Evolutionary conservation across 768 basidiomycete species (phyloP), one percentile per base, ranked within the genome.

Genomic region (Collybia sp.): DNA sequence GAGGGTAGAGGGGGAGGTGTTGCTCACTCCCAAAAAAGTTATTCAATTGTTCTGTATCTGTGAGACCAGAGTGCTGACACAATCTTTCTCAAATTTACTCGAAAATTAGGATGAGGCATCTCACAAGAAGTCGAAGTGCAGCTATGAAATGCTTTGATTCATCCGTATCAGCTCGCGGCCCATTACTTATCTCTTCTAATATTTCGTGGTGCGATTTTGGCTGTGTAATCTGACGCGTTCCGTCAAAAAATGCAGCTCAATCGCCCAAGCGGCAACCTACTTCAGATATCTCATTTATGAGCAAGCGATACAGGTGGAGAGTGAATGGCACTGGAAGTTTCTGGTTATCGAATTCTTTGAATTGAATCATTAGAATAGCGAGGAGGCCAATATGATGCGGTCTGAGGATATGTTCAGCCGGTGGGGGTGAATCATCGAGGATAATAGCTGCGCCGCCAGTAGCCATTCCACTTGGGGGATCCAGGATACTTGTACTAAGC

Each of bases 301-400:
- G 67, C 44, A 85, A 65, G 13, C 85, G 80, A 47, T 83, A 78
- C 12, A 88, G 57, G 53, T 83, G 79, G 15, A 88, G 66, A 12
- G 78, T 58, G 56, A 86, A 89, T 6, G 63, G 52, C 16, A 76
- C 58, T 1, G 85, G 79, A 9, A 88, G 70, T 18, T 70, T 70
- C 45, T 71, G 73, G 36, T 73, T 64, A 18, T 72, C 70, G 47
- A 71, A 70, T 51, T 85, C 81, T 58, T 79, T 83, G 61, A 82
- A 86, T 3, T 77, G 66, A 11, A 84, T 66, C 48, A 81, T 67
- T 31, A 90, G 68, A 18, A 88, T 67, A 30, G 76, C 75, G 30
- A 91, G 68, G 12, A 91, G 67, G 41, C 76, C 75, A 42, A 92
- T 69, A 58, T 93, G 90, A 55, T 92, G 89, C 1, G 89, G 87